Evolutionary conservation across 192 early-diverging fungal genomes (phyloP), one percentile per base, ranked within the genome.

Genomic region (Gaertneriomyces semiglobifer): DNA sequence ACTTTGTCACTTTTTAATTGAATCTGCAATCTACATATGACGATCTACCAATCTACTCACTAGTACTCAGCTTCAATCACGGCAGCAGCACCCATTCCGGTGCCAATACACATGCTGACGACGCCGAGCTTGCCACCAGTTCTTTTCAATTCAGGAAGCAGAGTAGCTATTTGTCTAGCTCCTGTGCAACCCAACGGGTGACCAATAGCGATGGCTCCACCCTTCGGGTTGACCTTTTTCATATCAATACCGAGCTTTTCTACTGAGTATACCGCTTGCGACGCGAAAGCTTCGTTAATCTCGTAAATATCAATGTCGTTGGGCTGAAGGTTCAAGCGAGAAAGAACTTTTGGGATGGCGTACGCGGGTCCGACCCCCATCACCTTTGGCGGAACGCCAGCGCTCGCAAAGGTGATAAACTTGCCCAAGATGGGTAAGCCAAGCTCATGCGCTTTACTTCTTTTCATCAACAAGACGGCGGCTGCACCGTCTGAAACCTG

Each of bases 281-380:
- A 96, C 39, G 96, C 96, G 77, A 98, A 97, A 20, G 96, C 96
- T 80, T 97, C 96, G 81, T 98, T 98, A 66, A 98, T 87, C 68
- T 98, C 94, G 62, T 80, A 90, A 58, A 97, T 76, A 65, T 91
- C 95, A 50, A 97, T 83, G 72, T 96, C 90, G 51, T 83, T 75
- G 52, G 90, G 56, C 45, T 70, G 74, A 66, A 97, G 73, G 4
- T 90, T 90, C 40, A 88, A 83, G 75, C 89, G 88, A 73, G 89
- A 79, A 66, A 92, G 78, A 46, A 90, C 93, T 1, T 80, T 85
- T 6, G 96, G 96, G 75, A 98, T 94, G 39, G 96, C 94, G 51
- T 83, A 82, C 10, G 92, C 96, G 10, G 94, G 96, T 16, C 96
- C 96, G 57, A 96, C 84, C 72, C 96, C 94, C 96, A 98, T 98